Evolutionary conservation across 1,139 yeast genomes (phyloP).

Genomic region (Taphrina sp.): DNA sequence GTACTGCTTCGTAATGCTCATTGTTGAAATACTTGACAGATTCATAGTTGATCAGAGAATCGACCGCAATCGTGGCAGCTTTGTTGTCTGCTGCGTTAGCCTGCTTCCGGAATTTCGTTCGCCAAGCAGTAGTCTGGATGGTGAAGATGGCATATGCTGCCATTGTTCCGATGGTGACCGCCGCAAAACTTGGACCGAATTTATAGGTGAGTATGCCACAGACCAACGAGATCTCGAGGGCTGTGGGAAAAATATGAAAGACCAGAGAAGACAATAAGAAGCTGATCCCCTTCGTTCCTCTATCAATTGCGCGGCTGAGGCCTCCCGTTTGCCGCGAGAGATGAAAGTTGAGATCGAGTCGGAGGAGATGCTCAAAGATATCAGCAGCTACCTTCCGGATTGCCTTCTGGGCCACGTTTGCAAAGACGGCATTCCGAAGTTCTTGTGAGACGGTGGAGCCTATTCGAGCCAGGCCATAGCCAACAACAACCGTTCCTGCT

Average conservation of each 20-base stretch:
- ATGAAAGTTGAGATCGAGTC: constrained; percentile 86
- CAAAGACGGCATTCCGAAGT: constrained; percentile 88
- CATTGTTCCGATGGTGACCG: constrained; percentile 86
- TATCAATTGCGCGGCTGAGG: constrained; percentile 87
- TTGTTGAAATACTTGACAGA: constrained; percentile 93
- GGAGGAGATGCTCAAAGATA: constrained; percentile 78
- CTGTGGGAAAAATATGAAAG: constrained; percentile 88
- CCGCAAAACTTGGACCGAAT: constrained; percentile 85
- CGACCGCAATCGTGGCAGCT: constrained; percentile 92
- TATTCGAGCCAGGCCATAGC: constrained; percentile 87
- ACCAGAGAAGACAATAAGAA: constrained; percentile 94
- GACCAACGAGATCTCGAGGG: constrained; percentile 87
- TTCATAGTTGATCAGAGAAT: constrained; percentile 89
- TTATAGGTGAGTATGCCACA: constrained; percentile 89
- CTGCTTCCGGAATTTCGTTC: constrained; percentile 83
- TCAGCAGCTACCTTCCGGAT: constrained; percentile 85
- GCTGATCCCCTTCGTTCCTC: constrained; percentile 97
- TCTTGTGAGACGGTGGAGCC: constrained; percentile 95
- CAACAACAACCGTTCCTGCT: constrained; percentile 71
- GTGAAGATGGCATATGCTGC: constrained; percentile 81
- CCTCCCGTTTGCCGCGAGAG: constrained; percentile 93
- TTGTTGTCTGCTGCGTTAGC: constrained; percentile 93
- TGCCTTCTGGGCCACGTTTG: constrained; percentile 92
- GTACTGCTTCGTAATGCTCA: constrained; percentile 71
- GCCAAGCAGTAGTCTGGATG: constrained; percentile 90